phyloP scores from a whole-genome alignment of 805 yeast species.

The Lipomyces kockii region DNA sequence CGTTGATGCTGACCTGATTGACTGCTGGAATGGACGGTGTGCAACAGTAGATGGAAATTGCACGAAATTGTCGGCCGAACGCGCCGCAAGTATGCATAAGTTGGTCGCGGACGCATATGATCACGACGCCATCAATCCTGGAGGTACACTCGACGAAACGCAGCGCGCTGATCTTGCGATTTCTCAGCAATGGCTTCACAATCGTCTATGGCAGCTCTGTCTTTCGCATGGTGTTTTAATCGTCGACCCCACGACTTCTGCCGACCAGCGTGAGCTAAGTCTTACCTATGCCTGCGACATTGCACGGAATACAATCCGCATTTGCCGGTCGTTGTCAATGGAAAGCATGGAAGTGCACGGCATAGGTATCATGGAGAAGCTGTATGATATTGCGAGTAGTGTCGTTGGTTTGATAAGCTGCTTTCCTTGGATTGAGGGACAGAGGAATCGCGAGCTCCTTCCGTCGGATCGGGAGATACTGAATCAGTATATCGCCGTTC shows the following conservation, averaged over 20 bases:
- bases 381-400: constrained; percentile 22
- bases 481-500: constrained; percentile 12
- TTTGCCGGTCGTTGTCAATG: constrained; percentile 9
- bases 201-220: constrained; percentile 23
- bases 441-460: not conserved
- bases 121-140: not conserved
- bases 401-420: constrained; percentile 1
- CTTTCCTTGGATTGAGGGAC: constrained; percentile 5
- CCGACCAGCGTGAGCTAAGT: constrained; percentile 4
- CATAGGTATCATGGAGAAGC: constrained; percentile 25
- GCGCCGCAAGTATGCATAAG: constrained; percentile 6
- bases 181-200: constrained; percentile 27
- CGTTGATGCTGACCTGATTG: constrained; percentile 14
- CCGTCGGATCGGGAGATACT: constrained; percentile 13
- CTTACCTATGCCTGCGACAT: constrained; percentile 12
- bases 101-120: constrained; percentile 2
- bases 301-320: constrained; percentile 12
- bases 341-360: constrained; percentile 26
- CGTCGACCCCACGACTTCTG: no score
- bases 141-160: constrained; percentile 3
- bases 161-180: constrained; percentile 13
- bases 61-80: constrained; percentile 8
- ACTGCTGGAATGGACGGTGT: constrained; percentile 21
- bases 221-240: constrained; percentile 11
- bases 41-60: not conserved